Evolutionary conservation across 345 rosid genomes (phyloP).

Genomic region (Citrus unshiu): DNA sequence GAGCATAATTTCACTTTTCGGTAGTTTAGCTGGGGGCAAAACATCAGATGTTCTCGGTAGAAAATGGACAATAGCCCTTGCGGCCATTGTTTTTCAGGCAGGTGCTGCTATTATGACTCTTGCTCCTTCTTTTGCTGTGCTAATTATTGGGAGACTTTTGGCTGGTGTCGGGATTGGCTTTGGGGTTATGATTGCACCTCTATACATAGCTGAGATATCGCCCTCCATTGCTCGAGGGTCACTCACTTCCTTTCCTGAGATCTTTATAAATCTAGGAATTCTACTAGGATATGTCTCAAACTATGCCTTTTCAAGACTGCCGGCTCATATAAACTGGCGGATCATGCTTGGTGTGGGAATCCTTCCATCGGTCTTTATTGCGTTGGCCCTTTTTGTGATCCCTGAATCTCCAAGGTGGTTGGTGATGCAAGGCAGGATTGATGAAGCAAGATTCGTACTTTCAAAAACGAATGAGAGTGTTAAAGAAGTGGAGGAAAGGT

Average conservation of each 20-base stretch:
- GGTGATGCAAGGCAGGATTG: slow-evolving; percentile 44
- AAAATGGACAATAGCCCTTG: slow-evolving; percentile 60
- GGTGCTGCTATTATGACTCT: slow-evolving; percentile 52
- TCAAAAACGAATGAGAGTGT: slow-evolving; percentile 36
- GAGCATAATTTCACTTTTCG: slow-evolving; percentile 56
- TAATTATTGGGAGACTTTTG: slow-evolving; percentile 48
- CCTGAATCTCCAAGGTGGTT: slow-evolving; percentile 78
- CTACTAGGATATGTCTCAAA: slow-evolving; percentile 66
- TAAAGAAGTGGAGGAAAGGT: slow-evolving; percentile 54
- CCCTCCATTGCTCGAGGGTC: slow-evolving; percentile 49
- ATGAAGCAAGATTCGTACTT: slow-evolving; percentile 54
- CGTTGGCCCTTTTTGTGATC: slow-evolving; percentile 44
- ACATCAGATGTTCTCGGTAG: slow-evolving; percentile 55
- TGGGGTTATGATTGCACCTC: slow-evolving; percentile 57
- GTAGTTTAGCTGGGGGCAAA: slow-evolving; percentile 60
- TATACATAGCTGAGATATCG: slow-evolving; percentile 59
- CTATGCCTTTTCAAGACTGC: slow-evolving; percentile 44
- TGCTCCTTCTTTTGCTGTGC: slow-evolving; percentile 42
- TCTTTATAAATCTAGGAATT: slow-evolving; percentile 60
- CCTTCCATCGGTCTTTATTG: slow-evolving; percentile 53
- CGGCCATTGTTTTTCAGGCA: slow-evolving; percentile 42
- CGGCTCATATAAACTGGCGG: slow-evolving; percentile 51
- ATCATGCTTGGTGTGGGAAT: slow-evolving; percentile 62
- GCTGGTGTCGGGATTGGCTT: slow-evolving; percentile 58
- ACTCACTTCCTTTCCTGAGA: slow-evolving; percentile 66